A percentile compares a stretch with the other conserved stretches of the same genome.
These are phyloP conservation scores for Castanea crenata DNA, from an alignment of 306 rosid species.

Conservation along the genomic window DNA sequence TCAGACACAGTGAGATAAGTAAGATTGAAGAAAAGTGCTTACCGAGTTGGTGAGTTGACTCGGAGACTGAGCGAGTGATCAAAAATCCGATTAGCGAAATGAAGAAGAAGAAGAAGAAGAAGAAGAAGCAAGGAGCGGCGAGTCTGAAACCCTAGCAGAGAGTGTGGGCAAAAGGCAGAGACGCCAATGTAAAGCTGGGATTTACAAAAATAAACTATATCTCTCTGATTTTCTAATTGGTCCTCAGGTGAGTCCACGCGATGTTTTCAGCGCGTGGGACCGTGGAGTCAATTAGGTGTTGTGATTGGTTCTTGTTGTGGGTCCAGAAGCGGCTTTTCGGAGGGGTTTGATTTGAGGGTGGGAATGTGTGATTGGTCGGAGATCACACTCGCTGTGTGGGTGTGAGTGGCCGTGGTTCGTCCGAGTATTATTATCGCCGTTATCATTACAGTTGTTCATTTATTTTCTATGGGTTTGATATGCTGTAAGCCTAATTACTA, in stretches of 20 bases:
- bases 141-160: slow-evolving; percentile 90
- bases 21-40: slow-evolving; percentile 23
- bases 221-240: not conserved
- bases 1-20: not conserved
- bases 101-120: not conserved
- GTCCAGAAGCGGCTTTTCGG: not conserved
- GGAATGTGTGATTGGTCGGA: not conserved
- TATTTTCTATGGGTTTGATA: not conserved
- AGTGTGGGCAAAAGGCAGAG: slow-evolving; percentile 52
- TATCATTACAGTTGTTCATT: not conserved
- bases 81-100: not conserved
- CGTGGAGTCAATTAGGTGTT: not conserved
- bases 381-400: not conserved
- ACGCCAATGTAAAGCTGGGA: slow-evolving; percentile 39
- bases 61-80: slow-evolving; percentile 20
- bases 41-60: slow-evolving; percentile 34
- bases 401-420: not conserved
- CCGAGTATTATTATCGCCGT: not conserved
- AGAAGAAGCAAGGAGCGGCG: slow-evolving; percentile 39
- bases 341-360: too few species aligned
- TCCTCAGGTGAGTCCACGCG: not conserved
- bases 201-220: slow-evolving; percentile 1
- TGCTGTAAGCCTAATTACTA: too few species aligned
- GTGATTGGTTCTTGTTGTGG: not conserved
- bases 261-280: not conserved